A percentile compares a stretch with the other conserved stretches of the same genome.
Evolutionary conservation across 139 green algal genomes (phyloP).

Genomic region (Chlorella sp.): DNA sequence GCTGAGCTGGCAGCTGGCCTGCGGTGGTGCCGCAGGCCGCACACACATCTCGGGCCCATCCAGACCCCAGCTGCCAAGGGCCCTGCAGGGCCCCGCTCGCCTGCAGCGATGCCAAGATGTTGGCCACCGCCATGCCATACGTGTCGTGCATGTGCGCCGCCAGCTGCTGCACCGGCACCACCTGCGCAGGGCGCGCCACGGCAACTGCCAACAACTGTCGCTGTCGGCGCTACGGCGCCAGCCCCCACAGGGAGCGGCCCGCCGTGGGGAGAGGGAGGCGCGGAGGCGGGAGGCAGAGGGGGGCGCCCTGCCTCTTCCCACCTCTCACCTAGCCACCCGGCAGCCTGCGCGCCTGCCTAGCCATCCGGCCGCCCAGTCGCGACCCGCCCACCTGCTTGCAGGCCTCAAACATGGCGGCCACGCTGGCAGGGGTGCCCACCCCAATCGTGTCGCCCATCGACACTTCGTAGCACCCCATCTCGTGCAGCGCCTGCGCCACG

Average conservation of each 20-base stretch:
- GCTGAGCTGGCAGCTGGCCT: too few relatives aligned
- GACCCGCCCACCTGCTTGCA: slow-evolving; percentile 2
- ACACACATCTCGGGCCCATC: slow-evolving; percentile 90
- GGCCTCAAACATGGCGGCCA: slow-evolving; percentile 75
- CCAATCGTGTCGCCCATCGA: slow-evolving; percentile 93
- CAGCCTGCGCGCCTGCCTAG: too few relatives aligned
- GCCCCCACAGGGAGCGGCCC: too few relatives aligned
- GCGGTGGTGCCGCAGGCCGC: slow-evolving; percentile 90
- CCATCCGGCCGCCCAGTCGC: too few relatives aligned
- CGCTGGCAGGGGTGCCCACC: slow-evolving; percentile 75
- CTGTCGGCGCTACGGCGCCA: too few relatives aligned
- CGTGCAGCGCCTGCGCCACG: slow-evolving; percentile 67
- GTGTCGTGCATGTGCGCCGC: slow-evolving; percentile 96
- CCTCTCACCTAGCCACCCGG: too few relatives aligned
- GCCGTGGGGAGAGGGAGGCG: too few relatives aligned
- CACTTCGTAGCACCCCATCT: slow-evolving; percentile 96
- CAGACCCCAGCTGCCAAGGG: slow-evolving; percentile 80
- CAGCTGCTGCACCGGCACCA: slow-evolving; percentile 58
- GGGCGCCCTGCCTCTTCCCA: too few relatives aligned
- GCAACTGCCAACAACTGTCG: neutral
- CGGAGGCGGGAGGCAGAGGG: too few relatives aligned
- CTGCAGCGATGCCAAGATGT: slow-evolving; percentile 83
- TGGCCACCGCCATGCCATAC: slow-evolving; percentile 90
- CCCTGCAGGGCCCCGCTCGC: slow-evolving; percentile 77
- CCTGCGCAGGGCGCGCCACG: slow-evolving; percentile 5